A percentile compares a stretch with the other conserved stretches of the same genome.
Evolutionary conservation across 805 yeast genomes (phyloP).

Genomic region (Kregervanrija pseudodelftensis): DNA sequence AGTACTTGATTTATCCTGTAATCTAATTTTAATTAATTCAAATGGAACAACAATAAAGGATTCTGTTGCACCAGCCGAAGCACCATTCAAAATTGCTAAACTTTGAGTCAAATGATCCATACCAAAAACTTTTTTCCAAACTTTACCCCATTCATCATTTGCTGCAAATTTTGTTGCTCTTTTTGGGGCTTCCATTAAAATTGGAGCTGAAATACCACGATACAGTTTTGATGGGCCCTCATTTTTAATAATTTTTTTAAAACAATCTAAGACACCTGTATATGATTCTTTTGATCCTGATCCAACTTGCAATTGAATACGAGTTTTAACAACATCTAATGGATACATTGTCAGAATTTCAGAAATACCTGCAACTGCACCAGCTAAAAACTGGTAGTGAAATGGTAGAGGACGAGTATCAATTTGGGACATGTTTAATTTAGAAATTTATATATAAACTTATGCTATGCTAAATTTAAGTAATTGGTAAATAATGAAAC

Average conservation of each 20-base stretch:
- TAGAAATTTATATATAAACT: conserved; percentile 3
- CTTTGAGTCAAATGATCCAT: conserved; percentile 67
- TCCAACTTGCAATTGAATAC: conserved; percentile 82
- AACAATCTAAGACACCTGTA: conserved; percentile 77
- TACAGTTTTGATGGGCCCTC: conserved; percentile 84
- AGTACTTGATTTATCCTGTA: conserved; percentile 70
- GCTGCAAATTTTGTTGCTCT: conserved; percentile 98
- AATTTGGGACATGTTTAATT: conserved; percentile 1
- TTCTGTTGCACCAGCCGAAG: conserved; percentile 97
- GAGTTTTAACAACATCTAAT: conserved; percentile 91
- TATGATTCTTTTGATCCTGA: conserved; percentile 52
- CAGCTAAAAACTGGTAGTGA: conserved; percentile 75
- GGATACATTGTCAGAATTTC: conserved; percentile 96
- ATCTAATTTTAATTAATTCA: conserved; percentile 88
- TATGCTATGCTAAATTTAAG: neutral
- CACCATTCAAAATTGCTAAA: conserved; percentile 87
- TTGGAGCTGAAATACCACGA: conserved; percentile 93
- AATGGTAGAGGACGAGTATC: conserved; percentile 63
- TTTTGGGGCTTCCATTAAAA: conserved; percentile 98
- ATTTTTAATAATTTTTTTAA: conserved; percentile 71
- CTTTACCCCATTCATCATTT: conserved; percentile 90
- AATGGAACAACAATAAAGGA: conserved; percentile 96
- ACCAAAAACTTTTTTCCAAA: conserved; percentile 69
- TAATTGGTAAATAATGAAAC: no score
- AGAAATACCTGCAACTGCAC: conserved; percentile 98